Base-by-base conservation (phyloP, 2,329 filamentous ascomycete genomes). In the Aspergillus sp. region DNA sequence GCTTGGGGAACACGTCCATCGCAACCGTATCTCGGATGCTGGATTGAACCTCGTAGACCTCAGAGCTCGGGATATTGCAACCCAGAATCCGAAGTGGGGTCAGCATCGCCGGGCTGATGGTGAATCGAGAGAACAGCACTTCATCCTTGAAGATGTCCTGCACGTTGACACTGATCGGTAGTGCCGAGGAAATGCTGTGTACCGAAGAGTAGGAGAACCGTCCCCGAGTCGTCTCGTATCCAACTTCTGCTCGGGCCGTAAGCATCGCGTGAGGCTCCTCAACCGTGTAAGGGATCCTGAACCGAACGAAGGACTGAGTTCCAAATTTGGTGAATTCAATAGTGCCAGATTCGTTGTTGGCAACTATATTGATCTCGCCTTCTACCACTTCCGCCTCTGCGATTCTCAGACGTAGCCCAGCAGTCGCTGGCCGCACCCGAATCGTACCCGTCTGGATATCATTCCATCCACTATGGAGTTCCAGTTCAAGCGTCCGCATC, bases 91-190 rank as follows among this genome's bases (percentile, higher is more conserved):
- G 79, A 7, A 97, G 65, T 0, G 93, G 93, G 28, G 85, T 83
- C 26, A 79, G 65, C 44, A 77, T 88, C 1, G 88, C 85, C 0
- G 90, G 90, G 9, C 88, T 90, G 41, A 98, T 85, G 10, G 88
- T 95, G 63, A 98, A 98, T 7, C 85, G 85, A 0, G 90, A 96
- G 59, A 93, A 93, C 0, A 97, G 75, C 0, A 81, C 77, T 6
- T 82, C 72, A 50, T 88, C 82, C 61, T 95, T 95, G 73, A 97
- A 97, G 27, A 94, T 81, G 56, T 98, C 93, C 58, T 97, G 90
- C 5, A 98, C 93, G 52, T 97, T 97, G 49, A 98, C 93, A 3
- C 91, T 90, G 4, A 98, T 75, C 0, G 89, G 88, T 5, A 98
- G 73, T 1, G 86, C 78, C 2, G 93, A 85, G 3, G 83, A 78